A percentile compares a stretch with the other conserved stretches of the same genome.
Evolutionary conservation across 768 basidiomycete species (phyloP).

Genomic region (Lanmaoa rubissima): DNA sequence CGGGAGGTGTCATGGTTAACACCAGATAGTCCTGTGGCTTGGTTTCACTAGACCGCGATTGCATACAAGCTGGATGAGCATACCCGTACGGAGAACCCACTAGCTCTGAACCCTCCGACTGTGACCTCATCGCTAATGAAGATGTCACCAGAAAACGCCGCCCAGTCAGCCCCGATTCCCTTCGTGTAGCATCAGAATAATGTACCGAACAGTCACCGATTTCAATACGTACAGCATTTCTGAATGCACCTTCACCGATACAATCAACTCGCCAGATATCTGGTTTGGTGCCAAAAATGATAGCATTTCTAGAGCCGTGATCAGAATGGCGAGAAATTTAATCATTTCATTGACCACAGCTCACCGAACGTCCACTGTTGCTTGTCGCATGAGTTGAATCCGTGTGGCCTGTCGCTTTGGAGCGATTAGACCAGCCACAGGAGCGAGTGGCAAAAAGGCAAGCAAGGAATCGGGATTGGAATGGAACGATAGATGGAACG

Average conservation of each 20-base stretch:
- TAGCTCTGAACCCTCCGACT: slow-evolving; percentile 62
- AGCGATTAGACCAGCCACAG: slow-evolving; percentile 35
- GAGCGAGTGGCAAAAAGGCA: slow-evolving; percentile 58
- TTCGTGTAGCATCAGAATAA: slow-evolving; percentile 26
- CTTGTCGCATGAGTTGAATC: slow-evolving; percentile 64
- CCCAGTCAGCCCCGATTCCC: slow-evolving; percentile 65
- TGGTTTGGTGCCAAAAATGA: slow-evolving; percentile 53
- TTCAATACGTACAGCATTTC: slow-evolving; percentile 45
- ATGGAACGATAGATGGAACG: slow-evolving; percentile 62
- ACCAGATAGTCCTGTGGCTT: slow-evolving; percentile 63
- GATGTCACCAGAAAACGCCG: slow-evolving; percentile 63
- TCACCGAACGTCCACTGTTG: slow-evolving; percentile 60
- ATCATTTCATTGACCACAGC: slow-evolving; percentile 5
- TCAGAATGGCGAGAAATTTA: background rate
- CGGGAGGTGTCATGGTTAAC: slow-evolving; percentile 56
- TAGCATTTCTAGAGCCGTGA: slow-evolving; percentile 39
- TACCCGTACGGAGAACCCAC: slow-evolving; percentile 65
- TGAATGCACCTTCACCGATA: slow-evolving; percentile 64
- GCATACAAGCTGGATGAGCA: slow-evolving; percentile 7
- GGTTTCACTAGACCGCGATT: background rate
- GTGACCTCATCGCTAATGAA: slow-evolving; percentile 45
- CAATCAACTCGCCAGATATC: slow-evolving; percentile 69
- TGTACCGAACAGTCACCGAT: background rate
- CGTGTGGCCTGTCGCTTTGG: slow-evolving; percentile 42
- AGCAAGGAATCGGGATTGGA: slow-evolving; percentile 57